These are phyloP conservation scores for Sarocladium brachiariae DNA, from an alignment of 2,329 filamentous ascomycete genomes.

Conservation along the genomic window DNA sequence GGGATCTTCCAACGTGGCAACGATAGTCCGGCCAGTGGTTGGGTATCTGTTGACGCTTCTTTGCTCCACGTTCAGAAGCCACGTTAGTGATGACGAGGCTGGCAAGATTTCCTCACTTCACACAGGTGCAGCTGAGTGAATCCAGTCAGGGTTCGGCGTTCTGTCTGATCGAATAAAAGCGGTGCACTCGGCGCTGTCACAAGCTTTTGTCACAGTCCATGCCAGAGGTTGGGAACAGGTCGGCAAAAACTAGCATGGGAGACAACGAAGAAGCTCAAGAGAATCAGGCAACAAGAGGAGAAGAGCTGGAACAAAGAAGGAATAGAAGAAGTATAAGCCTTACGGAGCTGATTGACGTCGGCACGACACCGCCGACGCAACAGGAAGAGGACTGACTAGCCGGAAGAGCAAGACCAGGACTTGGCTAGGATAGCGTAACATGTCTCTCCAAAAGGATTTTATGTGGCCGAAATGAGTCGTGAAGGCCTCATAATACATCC, in stretches of 20 bases:
- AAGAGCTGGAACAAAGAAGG: not conserved
- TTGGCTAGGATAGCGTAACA: not conserved
- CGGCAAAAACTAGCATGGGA: no score
- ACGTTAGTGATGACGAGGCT: no score
- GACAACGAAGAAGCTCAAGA: no score
- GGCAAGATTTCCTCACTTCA: no score
- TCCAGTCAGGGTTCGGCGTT: not conserved
- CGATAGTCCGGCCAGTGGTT: no score
- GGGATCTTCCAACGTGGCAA: no score
- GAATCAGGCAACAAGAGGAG: not conserved
- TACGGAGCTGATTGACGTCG: not conserved
- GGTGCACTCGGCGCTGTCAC: not conserved
- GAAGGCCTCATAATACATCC: not conserved
- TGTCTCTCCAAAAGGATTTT: not conserved
- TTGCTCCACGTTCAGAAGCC: no score
- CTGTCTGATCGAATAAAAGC: not conserved
- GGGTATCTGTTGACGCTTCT: no score
- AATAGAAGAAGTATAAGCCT: not conserved
- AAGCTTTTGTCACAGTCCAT: no score
- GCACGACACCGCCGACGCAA: not conserved
- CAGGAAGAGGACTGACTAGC: not conserved
- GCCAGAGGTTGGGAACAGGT: no score
- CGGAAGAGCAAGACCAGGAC: not conserved
- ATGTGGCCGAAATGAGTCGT: not conserved
- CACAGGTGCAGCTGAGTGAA: not conserved